Conservation (phyloP, 164 flowering plant species). For the Vitis labrusca region DNA sequence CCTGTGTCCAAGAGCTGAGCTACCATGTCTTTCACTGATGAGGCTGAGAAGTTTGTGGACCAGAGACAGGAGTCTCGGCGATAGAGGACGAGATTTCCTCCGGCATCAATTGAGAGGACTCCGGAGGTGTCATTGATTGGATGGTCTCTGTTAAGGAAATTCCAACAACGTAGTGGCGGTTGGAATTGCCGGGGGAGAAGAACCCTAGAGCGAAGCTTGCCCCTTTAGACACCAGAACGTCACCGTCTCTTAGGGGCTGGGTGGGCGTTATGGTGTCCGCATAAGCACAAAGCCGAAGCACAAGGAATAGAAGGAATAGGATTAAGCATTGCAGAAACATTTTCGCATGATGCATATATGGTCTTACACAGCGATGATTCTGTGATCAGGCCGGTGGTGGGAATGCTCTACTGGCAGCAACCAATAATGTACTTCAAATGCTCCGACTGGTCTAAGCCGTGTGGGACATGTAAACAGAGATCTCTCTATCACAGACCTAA, state of each 20-base stretch:
- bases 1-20: slow-evolving; percentile 50
- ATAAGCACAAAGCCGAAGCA: not conserved
- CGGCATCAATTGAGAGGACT: slow-evolving; percentile 17
- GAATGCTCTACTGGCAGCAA: too few species aligned
- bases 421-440: too few species aligned
- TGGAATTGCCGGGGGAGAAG: slow-evolving; percentile 37
- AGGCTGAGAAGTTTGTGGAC: slow-evolving; percentile 24
- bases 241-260: slow-evolving; percentile 16
- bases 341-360: too few species aligned
- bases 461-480: too few species aligned
- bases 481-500: too few species aligned
- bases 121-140: slow-evolving; percentile 44
- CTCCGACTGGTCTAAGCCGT: too few species aligned
- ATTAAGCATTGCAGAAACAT: too few species aligned
- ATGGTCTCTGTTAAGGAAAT: slow-evolving; percentile 50
- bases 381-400: too few species aligned
- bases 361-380: too few species aligned
- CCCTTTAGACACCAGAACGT: slow-evolving; percentile 30
- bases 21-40: not conserved
- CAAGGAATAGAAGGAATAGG: too few species aligned
- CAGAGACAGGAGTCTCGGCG: slow-evolving; percentile 9
- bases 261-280: slow-evolving; percentile 12
- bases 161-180: slow-evolving; percentile 36
- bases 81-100: slow-evolving; percentile 27
- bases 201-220: slow-evolving; percentile 41